Conservation (phyloP, 257 asterid genomes). For the Solanum tarijense region DNA sequence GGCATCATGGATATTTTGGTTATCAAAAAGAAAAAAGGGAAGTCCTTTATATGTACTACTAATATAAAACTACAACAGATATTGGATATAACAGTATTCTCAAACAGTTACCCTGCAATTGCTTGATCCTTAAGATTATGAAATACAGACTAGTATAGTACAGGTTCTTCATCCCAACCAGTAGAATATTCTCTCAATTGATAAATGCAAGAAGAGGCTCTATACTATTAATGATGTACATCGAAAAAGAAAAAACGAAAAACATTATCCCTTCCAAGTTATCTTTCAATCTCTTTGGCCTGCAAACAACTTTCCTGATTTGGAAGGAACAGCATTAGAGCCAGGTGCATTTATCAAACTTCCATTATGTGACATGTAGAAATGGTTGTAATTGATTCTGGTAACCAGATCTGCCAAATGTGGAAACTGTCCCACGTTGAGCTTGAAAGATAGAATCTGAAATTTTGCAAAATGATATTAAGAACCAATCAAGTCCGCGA, state of each 20-base stretch:
- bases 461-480: background rate
- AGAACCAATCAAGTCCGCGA: background rate
- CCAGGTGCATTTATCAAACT: slow-evolving; percentile 38
- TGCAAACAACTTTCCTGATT: slow-evolving; percentile 17
- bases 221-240: background rate
- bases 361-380: slow-evolving; percentile 86
- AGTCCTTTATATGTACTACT: background rate
- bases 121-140: background rate
- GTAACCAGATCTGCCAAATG: slow-evolving; percentile 92
- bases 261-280: background rate
- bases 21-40: background rate
- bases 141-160: background rate
- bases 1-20: background rate
- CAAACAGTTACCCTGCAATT: background rate
- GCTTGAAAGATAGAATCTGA: slow-evolving; percentile 92
- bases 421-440: slow-evolving; percentile 94
- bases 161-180: background rate
- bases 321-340: slow-evolving; percentile 22
- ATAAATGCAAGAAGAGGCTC: background rate
- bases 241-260: background rate
- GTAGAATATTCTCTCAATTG: background rate
- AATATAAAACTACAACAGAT: background rate
- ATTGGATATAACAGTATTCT: background rate
- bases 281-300: slow-evolving; percentile 3
- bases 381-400: slow-evolving; percentile 76